A percentile compares a stretch with the other conserved stretches of the same genome.
Conservation (phyloP, 2,329 filamentous ascomycete species). For the Cercospora sp. region DNA sequence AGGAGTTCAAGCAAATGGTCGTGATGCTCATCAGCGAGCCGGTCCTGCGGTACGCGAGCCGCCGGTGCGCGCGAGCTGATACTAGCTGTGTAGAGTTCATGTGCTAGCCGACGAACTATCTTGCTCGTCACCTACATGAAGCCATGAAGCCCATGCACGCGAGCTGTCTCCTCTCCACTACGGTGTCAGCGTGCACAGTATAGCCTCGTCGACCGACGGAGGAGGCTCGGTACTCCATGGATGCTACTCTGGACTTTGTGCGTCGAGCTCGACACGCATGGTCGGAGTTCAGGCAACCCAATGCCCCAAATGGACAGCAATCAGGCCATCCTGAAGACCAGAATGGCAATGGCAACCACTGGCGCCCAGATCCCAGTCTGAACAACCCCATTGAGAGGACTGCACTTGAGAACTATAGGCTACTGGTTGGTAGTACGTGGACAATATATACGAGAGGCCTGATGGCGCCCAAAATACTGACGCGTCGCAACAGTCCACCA, state of each 20-base stretch:
- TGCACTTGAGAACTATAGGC: conserved; percentile 20
- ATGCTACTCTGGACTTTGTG: conserved; percentile 23
- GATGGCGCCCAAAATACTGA: neutral
- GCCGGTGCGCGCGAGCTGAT: neutral
- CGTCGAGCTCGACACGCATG: conserved; percentile 22
- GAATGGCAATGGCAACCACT: neutral
- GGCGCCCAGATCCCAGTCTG: conserved; percentile 10
- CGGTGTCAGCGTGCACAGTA: neutral
- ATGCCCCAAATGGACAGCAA: neutral
- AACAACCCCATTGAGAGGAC: conserved; percentile 7
- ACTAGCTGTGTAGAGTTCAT: neutral
- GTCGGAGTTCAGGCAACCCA: conserved; percentile 23
- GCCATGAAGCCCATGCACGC: neutral
- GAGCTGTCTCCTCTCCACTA: neutral
- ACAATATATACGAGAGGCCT: neutral
- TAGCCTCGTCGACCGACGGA: neutral
- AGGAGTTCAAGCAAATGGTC: neutral
- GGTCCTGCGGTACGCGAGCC: neutral
- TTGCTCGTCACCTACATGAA: neutral
- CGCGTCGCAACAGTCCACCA: conserved; percentile 17
- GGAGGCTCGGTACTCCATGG: conserved; percentile 12
- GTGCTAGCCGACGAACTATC: neutral
- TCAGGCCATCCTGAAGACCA: conserved; percentile 2
- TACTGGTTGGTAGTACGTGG: conserved; percentile 25
- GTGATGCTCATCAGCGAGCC: neutral